Evolutionary conservation across 1,284 basidiomycete genomes (phyloP).

Genomic region (Laetiporus sulphureus): DNA sequence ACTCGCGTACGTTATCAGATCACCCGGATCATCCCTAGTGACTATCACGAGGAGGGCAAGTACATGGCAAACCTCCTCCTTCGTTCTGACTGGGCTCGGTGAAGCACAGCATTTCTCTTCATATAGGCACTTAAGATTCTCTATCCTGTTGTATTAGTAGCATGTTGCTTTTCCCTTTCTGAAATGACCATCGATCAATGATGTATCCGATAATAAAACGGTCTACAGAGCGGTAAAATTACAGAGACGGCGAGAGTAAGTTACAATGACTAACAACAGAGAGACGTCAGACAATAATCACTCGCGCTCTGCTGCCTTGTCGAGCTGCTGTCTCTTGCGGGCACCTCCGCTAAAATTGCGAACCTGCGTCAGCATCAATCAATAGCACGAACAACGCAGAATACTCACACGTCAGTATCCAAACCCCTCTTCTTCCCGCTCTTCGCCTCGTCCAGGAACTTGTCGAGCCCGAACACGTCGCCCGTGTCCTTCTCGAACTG

Average conservation of each 20-base stretch:
- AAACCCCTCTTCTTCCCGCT: conserved; percentile 87
- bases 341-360: conserved; percentile 44
- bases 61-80: conserved; percentile 50
- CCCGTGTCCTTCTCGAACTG: conserved; percentile 97
- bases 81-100: conserved; percentile 16
- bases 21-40: conserved; percentile 55
- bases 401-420: conserved; percentile 65
- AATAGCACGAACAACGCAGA: conserved; percentile 1
- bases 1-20: conserved; percentile 81
- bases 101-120: not conserved
- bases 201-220: too few species aligned
- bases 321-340: conserved; percentile 68
- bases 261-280: too few species aligned
- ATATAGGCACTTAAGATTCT: not conserved
- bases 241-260: too few species aligned
- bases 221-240: too few species aligned
- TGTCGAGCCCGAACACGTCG: conserved; percentile 97
- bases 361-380: conserved; percentile 12
- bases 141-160: not conserved
- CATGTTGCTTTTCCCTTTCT: too few species aligned
- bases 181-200: too few species aligned
- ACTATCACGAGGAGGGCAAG: conserved; percentile 69
- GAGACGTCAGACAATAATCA: too few species aligned
- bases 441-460: conserved; percentile 97
- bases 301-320: conserved; percentile 59